Evolutionary conservation across 2,329 filamentous ascomycete species (phyloP), one percentile per base, ranked within the genome.

Genomic region (Cytospora piceicola): DNA sequence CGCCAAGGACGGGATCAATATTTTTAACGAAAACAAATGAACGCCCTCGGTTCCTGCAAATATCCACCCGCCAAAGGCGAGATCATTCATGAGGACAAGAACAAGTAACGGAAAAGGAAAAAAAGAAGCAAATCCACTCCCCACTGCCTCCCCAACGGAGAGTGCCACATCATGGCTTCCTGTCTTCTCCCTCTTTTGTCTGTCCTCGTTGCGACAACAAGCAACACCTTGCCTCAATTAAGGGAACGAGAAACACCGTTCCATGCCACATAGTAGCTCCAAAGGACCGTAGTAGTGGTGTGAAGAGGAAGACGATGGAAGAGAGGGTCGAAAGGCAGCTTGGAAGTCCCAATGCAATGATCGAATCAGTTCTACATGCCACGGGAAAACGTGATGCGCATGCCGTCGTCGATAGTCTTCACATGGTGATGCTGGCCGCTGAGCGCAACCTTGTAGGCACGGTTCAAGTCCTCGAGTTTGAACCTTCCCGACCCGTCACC

Each of bases 391-490:
- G 20, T 24, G 4, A 62, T 1, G 4, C 27, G 36, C 4, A n/a
- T 34, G 39, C 53, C 61, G 7, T 57, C 39, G 42, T 63, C 61
- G 0, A 63, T 24, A 3, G 39, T 63, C 1, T 54, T 54, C 2
- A 63, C 61, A 34, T 49, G 12, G 30, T 51, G 30, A 17, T 20
- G 17, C 39, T n/a, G 9, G 36, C 22, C 30, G 39, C 52, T 56
- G 14, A 20, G n/a, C 6, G 22, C 24, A 9, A 51, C 11, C 39
- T 57, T 57, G 34, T 42, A 36, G n/a, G 30, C 53, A 6, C 61
- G 61, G 12, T 63, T 63, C 39, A 57, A 20, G 29, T 63, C 61
- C 42, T 63, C 61, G 3, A 39, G 53, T 15, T 36, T 52, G 54
- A 63, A 63, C 3, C 1, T 29, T 39, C 61, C 61, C 0, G 53